Base-by-base conservation (phyloP, 2,329 filamentous ascomycete genomes). In the Talaromyces sp. region DNA sequence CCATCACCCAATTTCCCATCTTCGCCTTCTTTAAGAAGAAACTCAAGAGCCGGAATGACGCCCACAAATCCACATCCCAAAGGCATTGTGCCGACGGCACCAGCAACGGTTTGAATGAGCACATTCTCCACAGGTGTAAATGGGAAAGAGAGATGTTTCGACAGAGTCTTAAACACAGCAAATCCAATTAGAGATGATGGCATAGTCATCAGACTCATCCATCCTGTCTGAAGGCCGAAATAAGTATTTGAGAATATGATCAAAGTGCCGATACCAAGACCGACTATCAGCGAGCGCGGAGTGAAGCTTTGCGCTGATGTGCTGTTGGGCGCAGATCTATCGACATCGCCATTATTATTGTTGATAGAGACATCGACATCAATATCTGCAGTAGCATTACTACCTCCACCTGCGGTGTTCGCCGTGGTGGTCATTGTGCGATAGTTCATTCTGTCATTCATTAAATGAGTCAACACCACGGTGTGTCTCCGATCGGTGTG, bases 211-310 rank as follows among this genome's bases (percentile, higher is more conserved):
- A 90, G 89, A 67, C 87, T 84, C 37, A 89, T 83, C 86, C 86
- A 89, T 63, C 86, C 86, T 28, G 90, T 95, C 76, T 97, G 94
- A 33, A 99, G 80, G n/a, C 94, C 94, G 71, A 99, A 99, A 74
- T 97, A 99, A 80, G 95, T 97, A 71, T 99, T 99, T 54, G 90
- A 95, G 72, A 96, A 96, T 70, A 89, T 94, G 68, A 97, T 96
- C 57, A 97, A 80, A 4, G 94, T 84, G 40, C 94, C 94, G 62
- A 99, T 94, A 3, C 84, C 77, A 5, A 96, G 79, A 15, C 94
- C 94, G 28, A 89, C 90, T 5, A 85, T 70, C 39, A 97, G 81
- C 53, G 91, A 91, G 57, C 94, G 87, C 25, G 87, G 59, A 0
- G 94, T 97, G 75, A 99, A 97, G 76, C 91, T 91, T 61, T 75